A percentile compares a stretch with the other conserved stretches of the same genome.
These are phyloP conservation scores for Tricholoma flavovirens DNA, from an alignment of 768 basidiomycete species.

Conservation along the genomic window DNA sequence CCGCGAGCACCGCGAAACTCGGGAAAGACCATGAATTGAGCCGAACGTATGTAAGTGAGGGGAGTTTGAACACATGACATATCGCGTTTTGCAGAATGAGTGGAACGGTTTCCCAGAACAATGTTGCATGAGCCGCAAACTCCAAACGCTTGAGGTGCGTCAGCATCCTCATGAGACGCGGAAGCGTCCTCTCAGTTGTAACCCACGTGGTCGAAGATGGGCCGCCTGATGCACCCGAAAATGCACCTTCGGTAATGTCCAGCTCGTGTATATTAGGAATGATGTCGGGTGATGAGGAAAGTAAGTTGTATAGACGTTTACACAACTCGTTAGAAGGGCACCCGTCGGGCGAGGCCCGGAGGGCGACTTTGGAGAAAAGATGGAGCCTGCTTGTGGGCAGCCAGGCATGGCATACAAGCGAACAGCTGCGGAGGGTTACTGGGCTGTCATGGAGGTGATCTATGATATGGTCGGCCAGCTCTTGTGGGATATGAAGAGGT, in stretches of 20 bases:
- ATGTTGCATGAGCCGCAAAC: constrained; percentile 28
- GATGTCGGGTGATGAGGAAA: constrained; percentile 28
- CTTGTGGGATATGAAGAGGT: constrained; percentile 32
- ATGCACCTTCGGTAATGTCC: constrained; percentile 35
- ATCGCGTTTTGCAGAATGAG: constrained; percentile 30
- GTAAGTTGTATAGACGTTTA: constrained; percentile 28
- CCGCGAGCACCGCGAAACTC: constrained; percentile 27
- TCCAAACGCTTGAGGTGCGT: constrained; percentile 33
- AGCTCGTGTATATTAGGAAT: constrained; percentile 30
- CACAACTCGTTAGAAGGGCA: constrained; percentile 26
- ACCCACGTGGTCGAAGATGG: constrained; percentile 32
- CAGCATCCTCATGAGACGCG: constrained; percentile 29
- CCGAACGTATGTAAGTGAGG: constrained; percentile 32
- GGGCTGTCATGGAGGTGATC: constrained; percentile 37
- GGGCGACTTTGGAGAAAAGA: constrained; percentile 33
- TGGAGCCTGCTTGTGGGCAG: constrained; percentile 33
- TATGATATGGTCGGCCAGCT: constrained; percentile 42
- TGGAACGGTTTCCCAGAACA: constrained; percentile 33
- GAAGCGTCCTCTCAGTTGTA: constrained; percentile 31
- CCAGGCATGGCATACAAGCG: constrained; percentile 35
- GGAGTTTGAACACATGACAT: constrained; percentile 27
- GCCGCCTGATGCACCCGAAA: constrained; percentile 20
- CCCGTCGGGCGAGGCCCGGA: constrained; percentile 22
- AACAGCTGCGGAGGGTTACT: constrained; percentile 25
- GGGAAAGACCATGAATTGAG: constrained; percentile 37